Base-by-base conservation (phyloP, 805 yeast genomes). In the Lipomyces yamadae region DNA sequence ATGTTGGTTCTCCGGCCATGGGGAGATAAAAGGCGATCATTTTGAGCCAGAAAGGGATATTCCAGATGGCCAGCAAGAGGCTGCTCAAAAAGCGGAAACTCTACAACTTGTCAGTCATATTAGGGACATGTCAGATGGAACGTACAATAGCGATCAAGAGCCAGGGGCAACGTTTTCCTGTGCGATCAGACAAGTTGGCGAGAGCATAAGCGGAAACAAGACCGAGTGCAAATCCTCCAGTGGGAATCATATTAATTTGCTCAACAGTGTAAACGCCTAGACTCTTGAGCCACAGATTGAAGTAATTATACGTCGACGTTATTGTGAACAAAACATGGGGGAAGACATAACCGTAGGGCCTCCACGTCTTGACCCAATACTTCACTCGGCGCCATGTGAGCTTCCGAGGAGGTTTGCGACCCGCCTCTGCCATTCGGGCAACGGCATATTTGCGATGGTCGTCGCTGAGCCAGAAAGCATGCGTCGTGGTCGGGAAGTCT, bases 251-350 rank as follows among this genome's bases (percentile, higher is more conserved):
- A 61, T 78, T 78, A 32, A 75, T 67, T 35, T 74, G 71, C 42
- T 73, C 63, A n/a, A 76, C 73, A n/a, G 72, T 50, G 39, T 67
- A 70, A 15, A 65, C 67, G 13, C 64, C 72, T 15, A 70, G 70
- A n/a, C 66, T 64, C 66, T 77, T 72, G 53, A 78, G 71, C 78
- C 78, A 78, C 39, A 77, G 65, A 56, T 74, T 76, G 73, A 76
- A 72, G 61, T 73, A 77, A 10, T 29, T 58, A 13, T 56, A 59
- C 24, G 64, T 63, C 11, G 60, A 55, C 39, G 66, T 54, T n/a
- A 66, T 56, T 30, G 61, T 35, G 37, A 65, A 48, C 45, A 57
- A 30, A 2, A 61, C 64, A 24, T 56, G 24, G 39, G 58, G 68
- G 29, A 56, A 18, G 10, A 65, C 50, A 48, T 42, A 61, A 29